Percentiles rank a stretch among this genome's conserved stretches.
These are phyloP conservation scores for Phycomyces nitens DNA, from an alignment of 192 early-diverging fungal genomes.

Conservation along the genomic window DNA sequence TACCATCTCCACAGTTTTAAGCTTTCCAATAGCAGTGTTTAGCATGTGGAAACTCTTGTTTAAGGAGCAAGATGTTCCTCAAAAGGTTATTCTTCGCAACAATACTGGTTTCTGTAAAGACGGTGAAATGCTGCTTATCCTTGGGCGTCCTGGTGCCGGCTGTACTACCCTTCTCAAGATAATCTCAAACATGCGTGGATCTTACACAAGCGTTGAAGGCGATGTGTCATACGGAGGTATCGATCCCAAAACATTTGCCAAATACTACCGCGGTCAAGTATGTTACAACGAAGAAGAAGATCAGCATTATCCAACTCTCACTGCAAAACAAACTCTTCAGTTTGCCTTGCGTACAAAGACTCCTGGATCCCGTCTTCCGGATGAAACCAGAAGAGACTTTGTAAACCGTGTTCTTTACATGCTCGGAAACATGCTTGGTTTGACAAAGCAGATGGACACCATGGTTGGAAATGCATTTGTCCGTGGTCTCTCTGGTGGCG, in stretches of 20 bases:
- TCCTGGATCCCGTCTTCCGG: constrained; percentile 50
- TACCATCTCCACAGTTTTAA: constrained; percentile 26
- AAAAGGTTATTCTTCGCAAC: constrained; percentile 50
- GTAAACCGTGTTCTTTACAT: constrained; percentile 45
- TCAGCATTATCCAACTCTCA: constrained; percentile 74
- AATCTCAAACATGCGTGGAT: constrained; percentile 54
- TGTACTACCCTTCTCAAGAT: constrained; percentile 65
- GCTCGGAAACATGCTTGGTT: constrained; percentile 48
- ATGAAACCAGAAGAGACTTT: constrained; percentile 46
- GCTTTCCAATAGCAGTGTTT: constrained; percentile 8
- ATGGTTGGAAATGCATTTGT: constrained; percentile 72
- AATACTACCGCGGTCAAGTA: constrained; percentile 69
- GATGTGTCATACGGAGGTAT: constrained; percentile 68
- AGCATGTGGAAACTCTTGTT: constrained; percentile 1
- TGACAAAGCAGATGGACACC: constrained; percentile 65
- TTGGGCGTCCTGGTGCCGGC: constrained; percentile 70
- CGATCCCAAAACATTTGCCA: constrained; percentile 50
- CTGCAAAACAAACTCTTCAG: constrained; percentile 72
- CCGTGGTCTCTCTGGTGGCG: constrained; percentile 78
- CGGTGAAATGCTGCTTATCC: constrained; percentile 69
- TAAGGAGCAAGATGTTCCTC: constrained; percentile 23
- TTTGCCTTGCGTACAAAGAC: constrained; percentile 76
- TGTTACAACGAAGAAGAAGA: constrained; percentile 82
- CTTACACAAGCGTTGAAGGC: constrained; percentile 50
- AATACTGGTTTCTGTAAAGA: constrained; percentile 65